A percentile compares a stretch with the other conserved stretches of the same genome.
Conservation (phyloP, 2,329 filamentous ascomycete genomes). For the Colletotrichum tofieldiae region DNA sequence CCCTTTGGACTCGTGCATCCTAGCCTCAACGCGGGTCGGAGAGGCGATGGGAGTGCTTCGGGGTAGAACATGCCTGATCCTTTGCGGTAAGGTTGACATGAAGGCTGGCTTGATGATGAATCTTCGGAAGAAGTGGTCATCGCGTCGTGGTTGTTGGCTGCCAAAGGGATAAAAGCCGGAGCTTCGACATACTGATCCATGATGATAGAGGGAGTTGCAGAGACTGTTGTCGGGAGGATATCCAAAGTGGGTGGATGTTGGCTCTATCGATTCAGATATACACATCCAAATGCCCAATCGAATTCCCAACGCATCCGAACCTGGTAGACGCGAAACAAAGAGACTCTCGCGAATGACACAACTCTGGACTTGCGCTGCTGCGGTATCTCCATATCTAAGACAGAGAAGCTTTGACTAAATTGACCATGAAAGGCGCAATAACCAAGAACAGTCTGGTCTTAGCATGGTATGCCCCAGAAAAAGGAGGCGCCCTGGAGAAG, state of each 20-base stretch:
- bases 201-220: neutral
- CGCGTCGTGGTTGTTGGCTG: neutral
- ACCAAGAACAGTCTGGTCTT: constrained; percentile 3
- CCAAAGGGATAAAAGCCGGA: constrained; percentile 11
- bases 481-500: neutral
- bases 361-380: neutral
- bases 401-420: neutral
- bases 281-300: neutral
- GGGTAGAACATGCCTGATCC: neutral
- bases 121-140: neutral
- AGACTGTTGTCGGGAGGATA: neutral
- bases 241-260: neutral
- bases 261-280: constrained; percentile 17
- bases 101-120: neutral
- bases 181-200: constrained; percentile 34
- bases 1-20: neutral
- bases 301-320: constrained; percentile 3
- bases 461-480: neutral
- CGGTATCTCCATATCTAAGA: neutral
- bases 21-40: neutral
- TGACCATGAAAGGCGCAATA: neutral
- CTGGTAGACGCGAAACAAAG: constrained; percentile 13
- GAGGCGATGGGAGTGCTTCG: neutral
- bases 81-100: neutral
- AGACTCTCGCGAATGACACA: neutral